These are phyloP conservation scores for Debaryomyces tyrocola DNA, from an alignment of 805 yeast species.

Conservation along the genomic window DNA sequence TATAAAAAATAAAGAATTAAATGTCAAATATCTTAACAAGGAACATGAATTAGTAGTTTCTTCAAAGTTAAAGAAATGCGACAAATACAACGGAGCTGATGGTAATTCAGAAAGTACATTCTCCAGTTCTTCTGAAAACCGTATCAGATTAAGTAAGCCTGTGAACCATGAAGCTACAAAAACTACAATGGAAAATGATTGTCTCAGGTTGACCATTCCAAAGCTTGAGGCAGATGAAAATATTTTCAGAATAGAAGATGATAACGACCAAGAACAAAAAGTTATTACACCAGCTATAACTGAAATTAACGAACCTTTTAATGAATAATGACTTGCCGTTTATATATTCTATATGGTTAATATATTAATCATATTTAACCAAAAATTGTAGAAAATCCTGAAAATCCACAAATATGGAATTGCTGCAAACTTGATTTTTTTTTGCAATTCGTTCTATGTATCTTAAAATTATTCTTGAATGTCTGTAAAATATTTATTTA, in stretches of 20 bases:
- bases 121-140: slow-evolving; percentile 17
- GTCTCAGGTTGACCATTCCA: slow-evolving; percentile 20
- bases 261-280: not conserved
- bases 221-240: slow-evolving; percentile 11
- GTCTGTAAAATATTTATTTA: no score
- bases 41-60: slow-evolving; percentile 23
- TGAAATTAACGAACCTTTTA: no score
- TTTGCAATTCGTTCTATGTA: no score
- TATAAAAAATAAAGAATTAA: slow-evolving; percentile 18
- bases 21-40: slow-evolving; percentile 21
- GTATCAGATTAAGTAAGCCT: slow-evolving; percentile 20
- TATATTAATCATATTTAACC: not conserved
- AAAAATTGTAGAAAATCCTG: no score
- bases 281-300: not conserved
- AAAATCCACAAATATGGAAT: no score
- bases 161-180: slow-evolving; percentile 20
- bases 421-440: no score
- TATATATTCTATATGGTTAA: not conserved
- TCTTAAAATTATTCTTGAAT: no score
- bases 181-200: slow-evolving; percentile 19
- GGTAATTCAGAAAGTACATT: slow-evolving; percentile 9
- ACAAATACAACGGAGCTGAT: slow-evolving; percentile 6
- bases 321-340: no score
- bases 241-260: not conserved
- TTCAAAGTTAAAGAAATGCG: slow-evolving; percentile 11